A percentile compares a stretch with the other conserved stretches of the same genome.
phyloP scores from a whole-genome alignment of 805 yeast genomes.

The Schizosaccharomyces cryophilus region DNA sequence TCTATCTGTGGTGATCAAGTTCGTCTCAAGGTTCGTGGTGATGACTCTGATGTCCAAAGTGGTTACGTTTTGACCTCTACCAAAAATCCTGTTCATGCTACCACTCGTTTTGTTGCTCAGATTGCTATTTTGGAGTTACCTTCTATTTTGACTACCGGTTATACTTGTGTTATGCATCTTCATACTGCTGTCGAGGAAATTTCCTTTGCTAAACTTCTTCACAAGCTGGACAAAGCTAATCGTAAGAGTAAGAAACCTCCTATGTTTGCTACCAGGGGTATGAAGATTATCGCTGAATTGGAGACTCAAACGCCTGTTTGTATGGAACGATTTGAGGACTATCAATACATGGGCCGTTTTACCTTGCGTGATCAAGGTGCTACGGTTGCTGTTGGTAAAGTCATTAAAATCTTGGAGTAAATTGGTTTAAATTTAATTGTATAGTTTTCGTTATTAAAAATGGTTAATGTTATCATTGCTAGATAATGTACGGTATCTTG shows the following conservation, averaged over 20 bases:
- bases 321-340: conserved; percentile 74
- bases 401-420: conserved; percentile 46
- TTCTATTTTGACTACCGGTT: conserved; percentile 83
- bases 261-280: conserved; percentile 78
- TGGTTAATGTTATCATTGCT: not conserved
- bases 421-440: not conserved
- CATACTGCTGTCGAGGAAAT: conserved; percentile 98
- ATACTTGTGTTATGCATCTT: conserved; percentile 93
- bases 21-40: conserved; percentile 72
- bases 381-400: conserved; percentile 95
- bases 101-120: conserved; percentile 80
- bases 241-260: conserved; percentile 92
- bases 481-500: too few species aligned
- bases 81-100: conserved; percentile 72
- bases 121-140: conserved; percentile 90
- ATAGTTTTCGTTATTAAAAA: not conserved
- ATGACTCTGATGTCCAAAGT: conserved; percentile 61
- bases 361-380: conserved; percentile 96
- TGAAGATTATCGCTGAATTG: conserved; percentile 84
- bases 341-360: conserved; percentile 92
- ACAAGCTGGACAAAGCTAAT: conserved; percentile 86
- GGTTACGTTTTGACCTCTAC: conserved; percentile 82
- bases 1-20: conserved; percentile 96
- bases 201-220: conserved; percentile 51
- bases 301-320: conserved; percentile 67